These are phyloP conservation scores for Rubia tinctorum DNA, from an alignment of 305 asterid genomes.

Conservation along the genomic window DNA sequence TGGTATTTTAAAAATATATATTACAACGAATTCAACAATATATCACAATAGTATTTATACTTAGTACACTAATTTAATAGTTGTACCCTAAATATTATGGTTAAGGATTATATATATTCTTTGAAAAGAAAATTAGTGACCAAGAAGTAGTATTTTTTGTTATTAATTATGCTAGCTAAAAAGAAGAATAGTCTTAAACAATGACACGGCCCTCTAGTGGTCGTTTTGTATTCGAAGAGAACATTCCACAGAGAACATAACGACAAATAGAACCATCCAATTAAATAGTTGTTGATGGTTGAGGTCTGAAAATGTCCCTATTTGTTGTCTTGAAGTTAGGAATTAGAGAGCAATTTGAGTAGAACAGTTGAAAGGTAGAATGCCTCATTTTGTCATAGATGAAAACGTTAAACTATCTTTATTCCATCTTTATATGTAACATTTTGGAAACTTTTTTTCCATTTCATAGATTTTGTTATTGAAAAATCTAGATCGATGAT, in stretches of 20 bases:
- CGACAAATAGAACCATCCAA: slow-evolving; percentile 25
- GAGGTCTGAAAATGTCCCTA: slow-evolving; percentile 22
- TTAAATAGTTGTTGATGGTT: slow-evolving; percentile 21
- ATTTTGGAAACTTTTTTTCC: not conserved
- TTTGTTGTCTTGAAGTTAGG: not conserved
- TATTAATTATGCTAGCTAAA: no score
- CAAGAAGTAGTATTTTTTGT: no score
- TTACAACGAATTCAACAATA: no score
- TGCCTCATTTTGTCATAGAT: slow-evolving; percentile 8
- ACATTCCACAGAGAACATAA: slow-evolving; percentile 8
- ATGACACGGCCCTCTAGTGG: not conserved
- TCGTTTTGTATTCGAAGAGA: not conserved
- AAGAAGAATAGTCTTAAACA: no score
- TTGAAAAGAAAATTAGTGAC: no score
- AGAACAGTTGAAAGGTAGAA: not conserved
- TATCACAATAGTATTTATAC: no score
- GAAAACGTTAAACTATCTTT: not conserved
- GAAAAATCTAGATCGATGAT: not conserved
- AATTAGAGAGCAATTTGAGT: not conserved
- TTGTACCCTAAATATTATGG: no score
- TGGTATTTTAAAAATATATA: no score
- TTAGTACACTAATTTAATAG: no score
- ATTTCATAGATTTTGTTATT: not conserved
- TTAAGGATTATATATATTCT: no score
- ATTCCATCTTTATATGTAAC: not conserved